Conservation (phyloP, 768 basidiomycete species). For the Collybiopsis luxurians region DNA sequence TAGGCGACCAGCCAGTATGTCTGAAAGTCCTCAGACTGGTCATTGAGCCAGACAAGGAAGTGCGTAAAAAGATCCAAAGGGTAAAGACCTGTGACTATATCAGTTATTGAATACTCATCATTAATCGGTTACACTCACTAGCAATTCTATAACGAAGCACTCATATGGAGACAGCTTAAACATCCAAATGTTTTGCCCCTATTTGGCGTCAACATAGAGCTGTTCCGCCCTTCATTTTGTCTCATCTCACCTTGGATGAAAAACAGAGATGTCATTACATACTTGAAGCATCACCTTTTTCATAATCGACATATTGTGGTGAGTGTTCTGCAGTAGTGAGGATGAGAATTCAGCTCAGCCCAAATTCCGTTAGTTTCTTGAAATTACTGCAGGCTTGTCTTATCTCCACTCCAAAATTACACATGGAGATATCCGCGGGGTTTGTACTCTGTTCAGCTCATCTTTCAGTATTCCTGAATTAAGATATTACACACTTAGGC, state of each 20-base stretch:
- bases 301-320: background rate
- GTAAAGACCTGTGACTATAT: background rate
- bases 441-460: constrained; percentile 12
- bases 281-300: background rate
- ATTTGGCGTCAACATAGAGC: constrained; percentile 15
- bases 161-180: constrained; percentile 19
- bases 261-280: constrained; percentile 13
- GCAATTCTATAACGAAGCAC: constrained; percentile 18
- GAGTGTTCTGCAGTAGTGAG: background rate
- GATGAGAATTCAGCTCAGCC: background rate
- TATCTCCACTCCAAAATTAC: constrained; percentile 29
- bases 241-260: constrained; percentile 22
- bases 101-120: background rate
- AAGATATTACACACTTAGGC: constrained; percentile 10
- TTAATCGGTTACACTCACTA: background rate
- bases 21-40: constrained; percentile 6
- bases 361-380: constrained; percentile 24
- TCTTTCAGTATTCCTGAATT: background rate
- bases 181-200: constrained; percentile 19
- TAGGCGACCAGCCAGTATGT: background rate
- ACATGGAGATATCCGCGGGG: constrained; percentile 24
- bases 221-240: constrained; percentile 15
- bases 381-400: constrained; percentile 29
- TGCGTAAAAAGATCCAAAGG: background rate
- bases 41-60: background rate